Percentiles rank a stretch among this genome's conserved stretches.
Conservation (phyloP, 2,329 filamentous ascomycete genomes). For the Microsporum canis region DNA sequence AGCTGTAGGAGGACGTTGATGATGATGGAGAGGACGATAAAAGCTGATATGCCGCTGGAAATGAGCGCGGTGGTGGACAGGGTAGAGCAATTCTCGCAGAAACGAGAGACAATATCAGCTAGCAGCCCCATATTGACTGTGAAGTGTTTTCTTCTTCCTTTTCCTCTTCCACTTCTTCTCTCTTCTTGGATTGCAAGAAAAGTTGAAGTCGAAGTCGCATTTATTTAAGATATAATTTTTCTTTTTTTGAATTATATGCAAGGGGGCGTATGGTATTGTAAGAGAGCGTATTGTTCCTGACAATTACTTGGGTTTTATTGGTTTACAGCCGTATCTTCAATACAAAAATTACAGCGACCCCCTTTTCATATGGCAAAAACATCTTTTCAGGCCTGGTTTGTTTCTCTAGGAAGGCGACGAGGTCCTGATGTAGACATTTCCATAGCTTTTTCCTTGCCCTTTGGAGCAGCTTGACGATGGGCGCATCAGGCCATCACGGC, state of each 20-base stretch:
- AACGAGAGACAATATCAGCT: slow-evolving; percentile 35
- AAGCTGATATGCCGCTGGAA: slow-evolving; percentile 34
- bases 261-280: slow-evolving; percentile 4
- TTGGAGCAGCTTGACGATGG: background rate
- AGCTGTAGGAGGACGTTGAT: slow-evolving; percentile 73
- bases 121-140: slow-evolving; percentile 40
- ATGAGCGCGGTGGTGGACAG: slow-evolving; percentile 38
- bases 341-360: background rate
- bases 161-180: slow-evolving; percentile 7
- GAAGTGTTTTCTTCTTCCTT: slow-evolving; percentile 6
- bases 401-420: background rate
- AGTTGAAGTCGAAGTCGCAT: background rate
- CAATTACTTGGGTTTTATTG: background rate
- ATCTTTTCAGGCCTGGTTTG: too few species aligned
- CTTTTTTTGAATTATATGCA: background rate
- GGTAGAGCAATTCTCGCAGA: slow-evolving; percentile 37
- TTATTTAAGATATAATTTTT: background rate
- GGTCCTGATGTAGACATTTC: background rate
- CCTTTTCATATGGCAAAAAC: background rate
- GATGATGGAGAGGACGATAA: slow-evolving; percentile 49
- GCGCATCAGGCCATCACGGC: slow-evolving; percentile 2
- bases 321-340: background rate
- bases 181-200: background rate
- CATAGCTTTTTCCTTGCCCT: background rate
- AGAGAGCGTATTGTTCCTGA: background rate